Percentiles rank a stretch among this genome's conserved stretches.
phyloP scores from a whole-genome alignment of 139 green algal genomes.

The Microglena sp. region DNA sequence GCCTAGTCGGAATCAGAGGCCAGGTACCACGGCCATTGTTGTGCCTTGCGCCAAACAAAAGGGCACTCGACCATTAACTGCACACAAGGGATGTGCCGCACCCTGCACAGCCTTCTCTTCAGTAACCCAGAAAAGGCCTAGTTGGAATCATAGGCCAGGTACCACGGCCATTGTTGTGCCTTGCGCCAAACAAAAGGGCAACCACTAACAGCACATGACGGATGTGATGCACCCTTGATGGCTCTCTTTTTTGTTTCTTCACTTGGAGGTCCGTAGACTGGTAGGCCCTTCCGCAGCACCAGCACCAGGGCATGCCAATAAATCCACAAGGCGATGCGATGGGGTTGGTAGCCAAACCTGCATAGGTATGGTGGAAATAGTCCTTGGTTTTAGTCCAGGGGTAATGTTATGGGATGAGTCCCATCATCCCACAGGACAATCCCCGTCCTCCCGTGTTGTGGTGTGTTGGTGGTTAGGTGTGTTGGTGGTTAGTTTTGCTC shows the following conservation, averaged over 20 bases:
- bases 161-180: conserved; percentile 40
- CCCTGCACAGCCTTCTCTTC: background rate
- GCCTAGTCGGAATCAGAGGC: background rate
- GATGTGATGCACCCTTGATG: conserved; percentile 8
- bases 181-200: conserved; percentile 36
- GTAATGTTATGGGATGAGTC: too few species aligned
- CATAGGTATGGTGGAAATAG: too few species aligned
- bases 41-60: conserved; percentile 38
- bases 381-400: too few species aligned
- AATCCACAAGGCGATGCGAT: conserved; percentile 78
- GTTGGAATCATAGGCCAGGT: conserved; percentile 7
- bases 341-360: conserved; percentile 76
- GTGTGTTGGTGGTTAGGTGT: too few species aligned
- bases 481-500: too few species aligned
- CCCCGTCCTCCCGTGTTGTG: too few species aligned
- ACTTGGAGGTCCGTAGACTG: conserved; percentile 38
- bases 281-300: conserved; percentile 50
- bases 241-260: conserved; percentile 3
- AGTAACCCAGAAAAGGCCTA: too few species aligned
- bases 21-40: conserved; percentile 40
- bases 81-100: conserved; percentile 18
- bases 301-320: conserved; percentile 81
- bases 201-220: conserved; percentile 11
- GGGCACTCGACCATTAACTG: conserved; percentile 6
- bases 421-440: too few species aligned